phyloP scores from a whole-genome alignment of 257 asterid species.

The Lithospermum erythrorhizon region DNA sequence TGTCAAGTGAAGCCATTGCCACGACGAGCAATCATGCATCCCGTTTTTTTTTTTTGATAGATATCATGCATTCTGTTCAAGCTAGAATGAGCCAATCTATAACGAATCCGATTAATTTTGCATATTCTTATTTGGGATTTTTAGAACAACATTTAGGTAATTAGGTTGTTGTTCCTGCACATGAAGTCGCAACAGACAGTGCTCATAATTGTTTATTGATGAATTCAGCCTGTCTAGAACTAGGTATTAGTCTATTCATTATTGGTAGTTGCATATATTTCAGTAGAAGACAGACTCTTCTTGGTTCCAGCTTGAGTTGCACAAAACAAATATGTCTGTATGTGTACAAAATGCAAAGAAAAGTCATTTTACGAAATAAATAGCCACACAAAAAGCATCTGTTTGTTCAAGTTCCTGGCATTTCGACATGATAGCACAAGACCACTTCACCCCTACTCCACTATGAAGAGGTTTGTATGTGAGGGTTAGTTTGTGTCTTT shows the following conservation, averaged over 20 bases:
- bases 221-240: background rate
- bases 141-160: background rate
- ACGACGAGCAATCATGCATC: background rate
- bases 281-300: background rate
- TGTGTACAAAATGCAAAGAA: too few species aligned
- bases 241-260: too few species aligned
- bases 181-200: background rate
- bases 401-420: too few species aligned
- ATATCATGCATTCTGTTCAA: background rate
- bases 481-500: too few species aligned
- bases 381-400: too few species aligned
- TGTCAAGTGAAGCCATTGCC: background rate
- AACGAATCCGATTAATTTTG: too few species aligned
- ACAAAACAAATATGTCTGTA: too few species aligned
- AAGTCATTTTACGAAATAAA: too few species aligned
- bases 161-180: background rate
- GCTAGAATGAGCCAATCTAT: background rate
- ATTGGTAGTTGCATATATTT: background rate
- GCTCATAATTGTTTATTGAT: background rate
- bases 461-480: too few species aligned
- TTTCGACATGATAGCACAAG: too few species aligned
- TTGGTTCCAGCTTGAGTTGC: background rate
- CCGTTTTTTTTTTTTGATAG: too few species aligned
- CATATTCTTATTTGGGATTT: background rate
- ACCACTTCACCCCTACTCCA: too few species aligned